These are phyloP conservation scores for Metrosideros polymorpha DNA, from an alignment of 441 rosid species.

Conservation along the genomic window DNA sequence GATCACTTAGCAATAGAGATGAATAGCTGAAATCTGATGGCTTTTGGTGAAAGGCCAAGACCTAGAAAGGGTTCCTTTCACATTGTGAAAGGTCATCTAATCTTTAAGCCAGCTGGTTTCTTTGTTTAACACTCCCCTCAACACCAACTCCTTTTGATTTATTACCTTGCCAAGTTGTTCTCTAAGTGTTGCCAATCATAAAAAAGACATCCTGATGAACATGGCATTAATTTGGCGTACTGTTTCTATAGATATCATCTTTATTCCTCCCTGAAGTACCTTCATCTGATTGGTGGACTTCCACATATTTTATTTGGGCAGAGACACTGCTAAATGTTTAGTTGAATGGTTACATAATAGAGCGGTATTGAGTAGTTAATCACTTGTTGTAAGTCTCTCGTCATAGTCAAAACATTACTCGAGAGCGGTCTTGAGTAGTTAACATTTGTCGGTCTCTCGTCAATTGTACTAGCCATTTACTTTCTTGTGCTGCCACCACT, in stretches of 20 bases:
- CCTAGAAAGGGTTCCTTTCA: neutral
- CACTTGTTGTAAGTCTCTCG: neutral
- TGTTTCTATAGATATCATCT: neutral
- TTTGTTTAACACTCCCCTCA: neutral
- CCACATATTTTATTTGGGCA: neutral
- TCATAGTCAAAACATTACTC: neutral
- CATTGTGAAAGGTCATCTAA: neutral
- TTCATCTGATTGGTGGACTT: neutral
- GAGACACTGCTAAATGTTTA: neutral
- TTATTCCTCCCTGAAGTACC: neutral
- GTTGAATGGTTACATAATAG: neutral
- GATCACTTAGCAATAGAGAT: neutral
- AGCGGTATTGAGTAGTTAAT: neutral
- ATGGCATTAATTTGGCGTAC: neutral
- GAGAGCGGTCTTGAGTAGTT: neutral
- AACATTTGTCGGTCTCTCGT: neutral
- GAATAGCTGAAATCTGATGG: neutral
- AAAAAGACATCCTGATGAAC: neutral
- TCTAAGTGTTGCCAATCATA: neutral
- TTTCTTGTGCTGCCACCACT: neutral
- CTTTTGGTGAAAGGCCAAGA: neutral
- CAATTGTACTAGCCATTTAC: neutral
- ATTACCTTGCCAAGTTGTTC: neutral
- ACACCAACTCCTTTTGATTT: neutral
- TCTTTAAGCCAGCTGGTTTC: neutral